Conservation (phyloP, 2,329 filamentous ascomycete species). For the Raffaelea albimanens region DNA sequence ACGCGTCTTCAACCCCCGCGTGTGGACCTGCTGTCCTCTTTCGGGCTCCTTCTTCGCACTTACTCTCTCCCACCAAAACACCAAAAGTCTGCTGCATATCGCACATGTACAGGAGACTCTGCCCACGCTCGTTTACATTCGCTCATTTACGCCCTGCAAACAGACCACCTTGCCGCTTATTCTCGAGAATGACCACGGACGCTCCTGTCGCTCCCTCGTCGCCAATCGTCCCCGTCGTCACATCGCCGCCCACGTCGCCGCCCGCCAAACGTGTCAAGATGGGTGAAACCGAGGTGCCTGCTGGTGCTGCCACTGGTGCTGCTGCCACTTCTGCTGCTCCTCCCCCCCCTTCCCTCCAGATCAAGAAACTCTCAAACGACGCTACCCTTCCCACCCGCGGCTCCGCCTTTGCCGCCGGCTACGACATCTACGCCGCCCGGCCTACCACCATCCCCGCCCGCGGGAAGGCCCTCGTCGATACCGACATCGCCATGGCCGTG, state of each 20-base stretch:
- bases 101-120: background rate
- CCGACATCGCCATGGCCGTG: conserved; percentile 83
- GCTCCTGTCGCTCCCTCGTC: conserved; percentile 4
- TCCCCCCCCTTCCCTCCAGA: conserved; percentile 45
- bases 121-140: background rate
- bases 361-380: conserved; percentile 78
- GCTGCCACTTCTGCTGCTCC: conserved; percentile 14
- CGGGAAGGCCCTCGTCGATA: conserved; percentile 80
- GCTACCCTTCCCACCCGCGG: conserved; percentile 82
- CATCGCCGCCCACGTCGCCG: conserved; percentile 60
- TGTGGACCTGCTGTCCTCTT: no score
- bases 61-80: background rate
- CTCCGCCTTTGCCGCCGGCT: conserved; percentile 82
- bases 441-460: conserved; percentile 68
- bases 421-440: conserved; percentile 79
- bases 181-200: conserved; percentile 9
- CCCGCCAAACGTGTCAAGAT: conserved; percentile 72
- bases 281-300: conserved; percentile 24
- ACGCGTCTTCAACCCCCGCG: conserved; percentile 3
- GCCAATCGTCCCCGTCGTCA: conserved; percentile 15
- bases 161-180: no score
- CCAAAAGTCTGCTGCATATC: background rate
- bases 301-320: conserved; percentile 13
- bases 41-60: background rate
- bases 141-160: no score